Evolutionary conservation across 306 rosid genomes (phyloP).

Genomic region (Vigna unguiculata): DNA sequence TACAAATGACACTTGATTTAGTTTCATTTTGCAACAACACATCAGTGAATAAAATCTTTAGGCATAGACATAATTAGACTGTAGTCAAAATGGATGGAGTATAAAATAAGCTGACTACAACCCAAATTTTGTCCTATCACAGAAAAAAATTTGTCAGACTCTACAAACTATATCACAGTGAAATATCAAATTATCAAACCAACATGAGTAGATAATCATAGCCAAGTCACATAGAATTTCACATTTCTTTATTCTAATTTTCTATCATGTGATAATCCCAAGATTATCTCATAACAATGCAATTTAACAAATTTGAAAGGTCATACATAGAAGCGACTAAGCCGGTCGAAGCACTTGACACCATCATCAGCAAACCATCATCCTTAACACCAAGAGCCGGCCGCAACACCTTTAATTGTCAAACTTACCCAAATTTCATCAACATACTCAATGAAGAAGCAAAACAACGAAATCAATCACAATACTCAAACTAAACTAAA

Average conservation of each 20-base stretch:
- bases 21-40: constrained; percentile 16
- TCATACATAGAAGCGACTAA: constrained; percentile 59
- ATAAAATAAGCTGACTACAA: constrained; percentile 20
- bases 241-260: background rate
- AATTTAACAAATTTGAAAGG: constrained; percentile 26
- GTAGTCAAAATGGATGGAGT: background rate
- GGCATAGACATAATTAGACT: background rate
- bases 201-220: constrained; percentile 30
- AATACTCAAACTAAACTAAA: no score
- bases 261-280: constrained; percentile 15
- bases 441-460: no score
- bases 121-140: constrained; percentile 1
- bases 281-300: no score
- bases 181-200: background rate
- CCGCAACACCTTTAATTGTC: no score
- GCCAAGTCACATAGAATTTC: constrained; percentile 19
- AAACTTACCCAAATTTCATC: no score
- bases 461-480: no score
- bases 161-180: constrained; percentile 9
- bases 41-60: background rate
- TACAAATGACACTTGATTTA: constrained; percentile 2
- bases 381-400: constrained; percentile 87
- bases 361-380: constrained; percentile 92
- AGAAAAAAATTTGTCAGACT: constrained; percentile 9
- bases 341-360: constrained; percentile 43